Evolutionary conservation across 495 filamentous ascomycete genomes (phyloP).

Genomic region (Sordaria brevicollis): DNA sequence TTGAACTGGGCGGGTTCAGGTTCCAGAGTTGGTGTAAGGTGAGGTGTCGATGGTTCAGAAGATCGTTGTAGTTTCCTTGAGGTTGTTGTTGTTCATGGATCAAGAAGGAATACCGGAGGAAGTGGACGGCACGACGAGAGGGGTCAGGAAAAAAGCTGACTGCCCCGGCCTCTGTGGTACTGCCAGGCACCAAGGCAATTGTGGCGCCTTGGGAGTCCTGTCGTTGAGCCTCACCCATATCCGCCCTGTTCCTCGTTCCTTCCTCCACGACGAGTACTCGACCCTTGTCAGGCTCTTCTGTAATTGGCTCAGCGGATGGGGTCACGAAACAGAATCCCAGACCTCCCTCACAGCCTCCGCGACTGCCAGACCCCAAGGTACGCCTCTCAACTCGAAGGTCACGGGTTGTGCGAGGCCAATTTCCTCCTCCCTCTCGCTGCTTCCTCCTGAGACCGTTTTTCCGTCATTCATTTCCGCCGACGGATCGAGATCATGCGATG

Average conservation of each 20-base stretch:
- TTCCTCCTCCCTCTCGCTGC: no score
- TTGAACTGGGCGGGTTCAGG: no score
- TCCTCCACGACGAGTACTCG: neutral
- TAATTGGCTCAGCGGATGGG: neutral
- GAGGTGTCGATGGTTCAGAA: neutral
- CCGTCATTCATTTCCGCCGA: no score
- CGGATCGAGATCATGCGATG: no score
- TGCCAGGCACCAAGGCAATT: neutral
- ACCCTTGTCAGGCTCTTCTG: neutral
- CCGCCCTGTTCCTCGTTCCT: neutral
- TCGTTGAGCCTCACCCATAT: neutral
- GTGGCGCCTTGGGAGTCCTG: neutral
- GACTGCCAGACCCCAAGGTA: neutral
- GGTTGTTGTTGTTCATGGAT: neutral
- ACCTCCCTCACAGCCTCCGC: no score
- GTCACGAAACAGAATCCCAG: no score
- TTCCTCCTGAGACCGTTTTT: no score
- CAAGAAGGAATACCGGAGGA: neutral
- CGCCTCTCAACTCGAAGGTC: no score
- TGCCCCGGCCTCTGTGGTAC: neutral
- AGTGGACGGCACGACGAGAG: neutral
- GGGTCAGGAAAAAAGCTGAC: neutral
- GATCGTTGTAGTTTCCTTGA: neutral
- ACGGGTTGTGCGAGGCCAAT: no score
- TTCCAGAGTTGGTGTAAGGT: no score